Percentiles rank a stretch among this genome's conserved stretches.
phyloP scores from a whole-genome alignment of 2,329 filamentous ascomycete genomes.

The Gnomoniopsis sp. region DNA sequence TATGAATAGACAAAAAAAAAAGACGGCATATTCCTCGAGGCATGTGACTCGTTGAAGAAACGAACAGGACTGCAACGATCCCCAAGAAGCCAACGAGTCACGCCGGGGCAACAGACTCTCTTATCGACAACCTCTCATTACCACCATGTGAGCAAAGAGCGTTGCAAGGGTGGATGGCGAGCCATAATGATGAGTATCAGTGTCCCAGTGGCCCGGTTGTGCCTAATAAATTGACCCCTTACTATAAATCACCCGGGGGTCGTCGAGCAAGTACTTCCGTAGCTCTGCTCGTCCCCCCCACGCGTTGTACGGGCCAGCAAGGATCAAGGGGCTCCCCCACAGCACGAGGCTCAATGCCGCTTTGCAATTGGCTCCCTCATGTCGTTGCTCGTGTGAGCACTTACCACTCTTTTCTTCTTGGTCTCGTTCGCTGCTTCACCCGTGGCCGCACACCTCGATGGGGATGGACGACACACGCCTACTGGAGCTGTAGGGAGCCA shows the following conservation, averaged over 20 bases:
- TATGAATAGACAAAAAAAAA: too few species aligned
- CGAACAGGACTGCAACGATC: not conserved
- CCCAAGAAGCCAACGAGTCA: not conserved
- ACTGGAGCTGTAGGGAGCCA: too few species aligned
- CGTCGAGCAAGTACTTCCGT: not conserved
- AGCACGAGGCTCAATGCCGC: slow-evolving; percentile 14
- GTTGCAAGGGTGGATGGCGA: not conserved
- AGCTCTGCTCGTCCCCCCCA: not conserved
- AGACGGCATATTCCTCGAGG: too few species aligned
- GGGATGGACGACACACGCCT: not conserved
- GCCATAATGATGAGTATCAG: not conserved
- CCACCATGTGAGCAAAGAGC: not conserved
- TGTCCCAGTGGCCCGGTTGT: too few species aligned
- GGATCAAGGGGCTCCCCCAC: not conserved
- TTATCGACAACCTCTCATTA: not conserved
- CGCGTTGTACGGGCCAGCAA: not conserved
- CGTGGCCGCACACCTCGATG: not conserved
- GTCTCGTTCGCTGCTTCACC: not conserved
- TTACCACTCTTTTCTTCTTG: not conserved
- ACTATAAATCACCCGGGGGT: too few species aligned
- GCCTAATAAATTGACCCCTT: too few species aligned
- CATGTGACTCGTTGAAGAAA: too few species aligned
- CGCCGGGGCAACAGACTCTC: not conserved
- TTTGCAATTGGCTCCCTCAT: slow-evolving; percentile 6
- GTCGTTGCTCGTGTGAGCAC: slow-evolving; percentile 15